Conservation (phyloP, 306 rosid genomes). For the Fragaria vesca region DNA sequence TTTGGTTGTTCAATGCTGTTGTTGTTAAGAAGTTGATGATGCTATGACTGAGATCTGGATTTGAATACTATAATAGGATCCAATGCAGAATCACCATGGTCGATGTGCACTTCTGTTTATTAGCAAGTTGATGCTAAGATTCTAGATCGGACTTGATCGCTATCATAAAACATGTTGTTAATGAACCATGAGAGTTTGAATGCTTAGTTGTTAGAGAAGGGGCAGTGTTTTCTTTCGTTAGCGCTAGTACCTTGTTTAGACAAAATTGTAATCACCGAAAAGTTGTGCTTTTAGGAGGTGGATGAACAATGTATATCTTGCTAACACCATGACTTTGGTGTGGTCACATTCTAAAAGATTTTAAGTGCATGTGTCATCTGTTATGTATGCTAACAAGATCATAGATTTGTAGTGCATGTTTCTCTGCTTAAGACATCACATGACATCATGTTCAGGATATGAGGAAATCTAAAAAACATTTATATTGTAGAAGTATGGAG, state of each 20-base stretch:
- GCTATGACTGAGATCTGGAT: background rate
- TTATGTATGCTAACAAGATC: background rate
- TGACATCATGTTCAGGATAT: background rate
- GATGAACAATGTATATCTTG: background rate
- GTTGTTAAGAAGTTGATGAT: background rate
- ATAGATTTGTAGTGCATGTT: background rate
- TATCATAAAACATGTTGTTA: background rate
- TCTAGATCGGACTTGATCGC: background rate
- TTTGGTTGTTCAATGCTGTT: background rate
- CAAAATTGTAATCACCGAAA: background rate
- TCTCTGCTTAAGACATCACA: background rate
- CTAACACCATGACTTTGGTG: background rate
- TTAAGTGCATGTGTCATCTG: no score
- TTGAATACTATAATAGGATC: background rate
- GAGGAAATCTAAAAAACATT: background rate
- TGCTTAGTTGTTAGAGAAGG: background rate
- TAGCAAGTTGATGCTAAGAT: background rate
- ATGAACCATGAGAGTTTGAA: background rate
- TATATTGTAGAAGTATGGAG: background rate
- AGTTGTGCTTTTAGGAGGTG: background rate
- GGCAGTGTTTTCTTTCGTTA: background rate
- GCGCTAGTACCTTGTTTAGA: background rate
- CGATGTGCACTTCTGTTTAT: background rate
- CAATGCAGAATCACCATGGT: background rate
- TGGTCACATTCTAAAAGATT: background rate